Evolutionary conservation across 2,329 filamentous ascomycete species (phyloP), one percentile per base, ranked within the genome.

Genomic region (Esteya vermicola): DNA sequence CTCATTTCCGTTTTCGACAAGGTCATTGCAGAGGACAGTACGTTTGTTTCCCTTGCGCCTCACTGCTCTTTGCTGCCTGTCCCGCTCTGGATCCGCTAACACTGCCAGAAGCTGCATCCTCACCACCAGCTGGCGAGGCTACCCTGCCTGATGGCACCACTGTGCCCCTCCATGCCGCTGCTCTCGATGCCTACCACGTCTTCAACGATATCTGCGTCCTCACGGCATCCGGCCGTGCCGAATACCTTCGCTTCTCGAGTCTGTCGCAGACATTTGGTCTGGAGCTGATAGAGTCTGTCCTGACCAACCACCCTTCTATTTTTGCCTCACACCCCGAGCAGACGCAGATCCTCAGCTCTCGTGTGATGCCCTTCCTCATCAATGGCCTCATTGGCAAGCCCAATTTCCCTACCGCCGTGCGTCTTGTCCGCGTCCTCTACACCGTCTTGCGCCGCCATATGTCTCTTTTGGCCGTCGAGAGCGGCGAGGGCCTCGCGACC

Each of bases 1-100:
- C 79, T 96, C 8, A 85, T 91, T 25, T 81, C 84, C 1, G 82
- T 94, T 0, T 96, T 95, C 58, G 91, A 96, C 56, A 91, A 93
- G 56, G 85, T 95, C 2, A 73, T 78, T 1, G 64, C 65, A 6
- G 86, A 95, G 63, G 86, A 95, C 55, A 78, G 78, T 81, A 60
- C 56, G 74, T 67, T 12, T 36, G n/a, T n/a, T 18, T 4, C n/a
- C n/a, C n/a, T n/a, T n/a, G n/a, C n/a, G n/a, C n/a, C n/a, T n/a
- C n/a, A n/a, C n/a, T n/a, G n/a, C n/a, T n/a, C n/a, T n/a, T n/a
- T n/a, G n/a, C n/a, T n/a, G n/a, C n/a, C n/a, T n/a, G n/a, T n/a
- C n/a, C n/a, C n/a, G n/a, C n/a, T n/a, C n/a, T n/a, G n/a, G n/a
- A n/a, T n/a, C n/a, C 3, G 27, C 9, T 32, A n/a, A 30, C 25